phyloP scores from a whole-genome alignment of 805 yeast species.

The Metschnikowia sp. region DNA sequence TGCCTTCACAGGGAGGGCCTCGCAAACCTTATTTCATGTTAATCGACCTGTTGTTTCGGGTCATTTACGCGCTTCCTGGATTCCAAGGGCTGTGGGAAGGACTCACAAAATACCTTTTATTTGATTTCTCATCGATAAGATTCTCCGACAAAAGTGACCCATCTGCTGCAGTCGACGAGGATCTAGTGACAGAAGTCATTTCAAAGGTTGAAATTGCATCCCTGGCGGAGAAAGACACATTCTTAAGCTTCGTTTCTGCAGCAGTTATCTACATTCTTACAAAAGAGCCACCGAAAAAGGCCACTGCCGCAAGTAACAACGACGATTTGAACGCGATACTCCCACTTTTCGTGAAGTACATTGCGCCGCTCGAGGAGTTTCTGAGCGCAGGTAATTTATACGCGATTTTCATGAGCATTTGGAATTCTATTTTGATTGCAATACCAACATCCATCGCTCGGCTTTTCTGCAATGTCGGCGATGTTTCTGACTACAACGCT shows the following conservation, averaged over 20 bases:
- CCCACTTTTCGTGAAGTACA: conserved; percentile 22
- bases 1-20: background rate
- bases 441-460: conserved; percentile 19
- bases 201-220: conserved; percentile 25
- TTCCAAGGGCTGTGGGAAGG: conserved; percentile 36
- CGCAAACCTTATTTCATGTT: conserved; percentile 3
- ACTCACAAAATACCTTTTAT: conserved; percentile 38
- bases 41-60: conserved; percentile 24
- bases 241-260: conserved; percentile 44
- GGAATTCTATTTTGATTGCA: conserved; percentile 23
- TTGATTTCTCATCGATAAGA: conserved; percentile 41
- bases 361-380: conserved; percentile 21
- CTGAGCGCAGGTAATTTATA: conserved; percentile 23
- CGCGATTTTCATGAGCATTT: conserved; percentile 23
- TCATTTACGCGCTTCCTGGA: conserved; percentile 30
- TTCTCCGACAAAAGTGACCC: conserved; percentile 16
- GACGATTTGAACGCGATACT: conserved; percentile 17
- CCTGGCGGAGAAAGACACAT: conserved; percentile 18
- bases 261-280: conserved; percentile 27
- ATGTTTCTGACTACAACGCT: conserved; percentile 25
- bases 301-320: conserved; percentile 12
- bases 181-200: conserved; percentile 29
- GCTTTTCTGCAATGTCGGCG: conserved; percentile 24
- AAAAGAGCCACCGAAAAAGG: conserved; percentile 20
- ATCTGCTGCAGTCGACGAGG: conserved; percentile 12